Base-by-base conservation (phyloP, 176 grass and related monocot genomes). In the Zoysia japonica region DNA sequence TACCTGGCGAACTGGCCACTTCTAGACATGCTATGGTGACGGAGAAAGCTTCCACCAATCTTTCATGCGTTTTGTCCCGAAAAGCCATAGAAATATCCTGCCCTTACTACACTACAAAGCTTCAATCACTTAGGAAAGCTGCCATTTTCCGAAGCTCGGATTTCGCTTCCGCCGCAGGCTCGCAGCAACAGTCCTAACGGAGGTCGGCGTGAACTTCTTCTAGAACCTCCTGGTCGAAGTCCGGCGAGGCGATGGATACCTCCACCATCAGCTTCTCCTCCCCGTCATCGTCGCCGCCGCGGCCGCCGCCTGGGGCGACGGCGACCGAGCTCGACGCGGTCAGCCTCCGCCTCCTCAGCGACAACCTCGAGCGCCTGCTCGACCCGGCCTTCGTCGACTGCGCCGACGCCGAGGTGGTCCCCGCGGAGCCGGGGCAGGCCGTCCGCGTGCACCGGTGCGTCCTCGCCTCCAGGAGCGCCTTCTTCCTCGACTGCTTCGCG, bases 401-500 rank as follows among this genome's bases (percentile, higher is more conserved):
- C 86, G 68, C 86, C 5, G 92, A 91, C 73, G 80, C 88, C 68
- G 80, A 91, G 62, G 38, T 91, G 45, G 48, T 84, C 39, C 88
- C 91, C 59, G 80, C 88, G 59, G 41, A 28, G 28, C 28, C 28
- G 28, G 28, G 28, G 28, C 28, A 28, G 28, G 28, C 70, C 38
- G 83, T 94, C 39, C 80, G 73, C 57, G 63, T 94, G 65, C 88
- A 94, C 73, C 83, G 86, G 20, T 94, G 88, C 70, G 91, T 94
- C 83, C 77, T 94, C 70, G 86, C 86, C 15, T 88, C 92, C 43
- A 70, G 88, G 88, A 91, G 92, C 80, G 47, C 56, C 77, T 94
- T 94, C 83, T 94, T 94, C 73, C 59, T 53, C 28, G 59, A 75
- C 9, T 80, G 82, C 73, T 87, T 90, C 88, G 74, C 91, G 47